These are phyloP conservation scores for Daldinia vernicosa DNA, from an alignment of 495 filamentous ascomycete genomes.

Conservation along the genomic window DNA sequence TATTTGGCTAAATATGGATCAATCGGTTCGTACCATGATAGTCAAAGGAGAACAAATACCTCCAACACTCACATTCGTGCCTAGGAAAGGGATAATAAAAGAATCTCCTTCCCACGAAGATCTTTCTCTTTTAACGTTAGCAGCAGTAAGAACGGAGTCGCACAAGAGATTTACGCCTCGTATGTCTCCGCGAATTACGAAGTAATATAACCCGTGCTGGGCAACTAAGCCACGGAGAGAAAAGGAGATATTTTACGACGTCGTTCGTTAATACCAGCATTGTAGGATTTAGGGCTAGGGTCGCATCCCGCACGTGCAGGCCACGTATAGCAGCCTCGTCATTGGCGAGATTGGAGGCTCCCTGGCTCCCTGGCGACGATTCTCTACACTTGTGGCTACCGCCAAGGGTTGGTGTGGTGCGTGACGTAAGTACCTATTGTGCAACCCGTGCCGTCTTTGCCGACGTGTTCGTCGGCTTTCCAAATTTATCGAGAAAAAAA, in stretches of 20 bases:
- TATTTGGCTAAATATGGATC: too few relatives aligned
- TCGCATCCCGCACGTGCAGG: conserved; percentile 27
- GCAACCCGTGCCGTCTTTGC: conserved; percentile 38
- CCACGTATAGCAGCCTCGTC: conserved; percentile 13
- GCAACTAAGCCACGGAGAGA: background rate
- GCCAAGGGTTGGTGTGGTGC: conserved; percentile 29
- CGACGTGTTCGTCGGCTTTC: conserved; percentile 2
- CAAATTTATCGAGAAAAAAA: background rate
- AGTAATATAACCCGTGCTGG: background rate
- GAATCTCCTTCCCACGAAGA: background rate
- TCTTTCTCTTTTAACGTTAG: background rate
- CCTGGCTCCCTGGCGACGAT: background rate
- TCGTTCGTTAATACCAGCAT: background rate
- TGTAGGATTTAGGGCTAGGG: conserved; percentile 3
- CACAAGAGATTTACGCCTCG: background rate
- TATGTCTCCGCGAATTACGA: background rate
- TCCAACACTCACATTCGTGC: background rate
- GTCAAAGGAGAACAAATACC: background rate
- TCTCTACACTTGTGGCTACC: background rate
- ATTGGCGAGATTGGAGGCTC: conserved; percentile 18
- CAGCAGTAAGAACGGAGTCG: background rate
- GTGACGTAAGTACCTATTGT: conserved; percentile 40
- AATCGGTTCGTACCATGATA: background rate
- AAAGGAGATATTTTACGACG: conserved; percentile 12
- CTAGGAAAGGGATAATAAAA: background rate